A percentile compares a stretch with the other conserved stretches of the same genome.
Conservation (phyloP, 257 asterid species). For the Solanum rostratum region DNA sequence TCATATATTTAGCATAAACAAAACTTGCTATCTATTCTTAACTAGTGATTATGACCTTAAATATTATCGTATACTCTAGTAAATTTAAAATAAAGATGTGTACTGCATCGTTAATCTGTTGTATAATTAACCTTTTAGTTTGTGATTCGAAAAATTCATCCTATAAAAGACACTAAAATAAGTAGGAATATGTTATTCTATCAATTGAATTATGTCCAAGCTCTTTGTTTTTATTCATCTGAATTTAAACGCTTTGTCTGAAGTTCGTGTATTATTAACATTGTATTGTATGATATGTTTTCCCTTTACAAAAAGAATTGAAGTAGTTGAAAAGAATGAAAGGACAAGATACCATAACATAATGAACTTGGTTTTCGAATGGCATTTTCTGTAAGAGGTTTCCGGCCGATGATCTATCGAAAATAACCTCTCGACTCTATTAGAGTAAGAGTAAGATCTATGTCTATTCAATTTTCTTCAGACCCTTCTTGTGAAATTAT, state of each 20-base stretch:
- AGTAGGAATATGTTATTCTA: not conserved
- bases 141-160: not conserved
- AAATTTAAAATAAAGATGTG: not conserved
- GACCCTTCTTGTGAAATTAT: not conserved
- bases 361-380: not conserved
- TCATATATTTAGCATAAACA: not conserved
- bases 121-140: not conserved
- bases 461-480: not conserved
- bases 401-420: not conserved
- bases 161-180: not conserved
- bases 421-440: not conserved
- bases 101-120: not conserved
- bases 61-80: not conserved
- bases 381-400: conserved; percentile 1
- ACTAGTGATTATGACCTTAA: not conserved
- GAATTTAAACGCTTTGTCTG: not conserved
- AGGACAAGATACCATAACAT: conserved; percentile 1
- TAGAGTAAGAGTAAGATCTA: not conserved
- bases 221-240: not conserved
- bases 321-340: conserved; percentile 15
- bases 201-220: not conserved
- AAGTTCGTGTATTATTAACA: not conserved
- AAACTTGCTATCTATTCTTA: not conserved
- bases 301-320: conserved; percentile 7
- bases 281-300: not conserved